Evolutionary conservation across 306 rosid genomes (phyloP).

Genomic region (Dalbergia cochinchinensis): DNA sequence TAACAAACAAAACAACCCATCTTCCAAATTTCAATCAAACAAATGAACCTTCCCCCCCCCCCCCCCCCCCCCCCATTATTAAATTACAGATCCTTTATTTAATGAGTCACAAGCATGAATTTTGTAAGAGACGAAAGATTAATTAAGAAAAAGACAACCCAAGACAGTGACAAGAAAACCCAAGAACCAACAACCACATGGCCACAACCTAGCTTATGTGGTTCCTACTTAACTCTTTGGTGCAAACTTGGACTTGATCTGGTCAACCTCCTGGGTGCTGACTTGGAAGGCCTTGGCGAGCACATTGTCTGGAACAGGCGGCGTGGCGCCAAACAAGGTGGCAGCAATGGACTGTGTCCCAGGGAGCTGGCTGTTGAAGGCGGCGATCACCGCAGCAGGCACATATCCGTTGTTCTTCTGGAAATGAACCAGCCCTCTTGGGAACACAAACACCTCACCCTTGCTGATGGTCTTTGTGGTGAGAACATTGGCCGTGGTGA

Average conservation of each 20-base stretch:
- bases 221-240: constrained; percentile 48
- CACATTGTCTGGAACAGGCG: constrained; percentile 74
- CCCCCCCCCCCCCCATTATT: background rate
- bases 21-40: constrained; percentile 32
- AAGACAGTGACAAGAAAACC: background rate
- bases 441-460: constrained; percentile 87
- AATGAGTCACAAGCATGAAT: constrained; percentile 18
- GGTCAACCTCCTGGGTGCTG: constrained; percentile 65
- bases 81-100: background rate
- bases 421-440: constrained; percentile 80
- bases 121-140: background rate
- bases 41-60: constrained; percentile 17
- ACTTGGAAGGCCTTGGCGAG: constrained; percentile 72
- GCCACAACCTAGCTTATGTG: background rate
- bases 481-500: constrained; percentile 71
- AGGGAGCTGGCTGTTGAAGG: constrained; percentile 83
- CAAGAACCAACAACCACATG: too few species aligned
- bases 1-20: constrained; percentile 28
- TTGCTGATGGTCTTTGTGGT: constrained; percentile 68
- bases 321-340: constrained; percentile 71
- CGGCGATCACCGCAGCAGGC: constrained; percentile 73
- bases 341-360: constrained; percentile 72
- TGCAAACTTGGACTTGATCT: constrained; percentile 73
- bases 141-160: background rate
- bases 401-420: constrained; percentile 76